Conservation (phyloP, 257 asterid genomes). For the Solanum dulcamara region DNA sequence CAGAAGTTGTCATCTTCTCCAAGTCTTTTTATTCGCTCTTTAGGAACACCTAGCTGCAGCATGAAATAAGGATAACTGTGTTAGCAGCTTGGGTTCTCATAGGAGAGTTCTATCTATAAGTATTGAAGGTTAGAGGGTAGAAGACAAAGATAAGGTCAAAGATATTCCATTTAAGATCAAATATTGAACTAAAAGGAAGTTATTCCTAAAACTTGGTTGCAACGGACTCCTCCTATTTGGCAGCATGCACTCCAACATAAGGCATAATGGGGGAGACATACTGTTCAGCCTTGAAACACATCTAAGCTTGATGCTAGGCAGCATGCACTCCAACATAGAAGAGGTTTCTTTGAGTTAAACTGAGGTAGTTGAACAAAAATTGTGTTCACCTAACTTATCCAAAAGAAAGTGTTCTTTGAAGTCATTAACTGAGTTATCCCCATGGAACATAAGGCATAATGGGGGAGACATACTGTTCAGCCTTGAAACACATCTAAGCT, state of each 20-base stretch:
- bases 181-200: background rate
- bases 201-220: background rate
- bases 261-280: background rate
- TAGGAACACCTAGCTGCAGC: conserved; percentile 71
- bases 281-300: background rate
- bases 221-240: background rate
- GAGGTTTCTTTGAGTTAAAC: background rate
- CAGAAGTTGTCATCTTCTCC: conserved; percentile 96
- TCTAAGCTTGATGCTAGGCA: background rate
- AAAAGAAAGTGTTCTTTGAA: background rate
- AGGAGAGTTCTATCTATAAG: background rate
- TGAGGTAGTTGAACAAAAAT: background rate
- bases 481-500: background rate
- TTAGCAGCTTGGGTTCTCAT: background rate
- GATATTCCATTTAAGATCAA: background rate
- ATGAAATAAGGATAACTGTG: conserved; percentile 6
- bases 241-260: background rate
- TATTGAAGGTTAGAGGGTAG: background rate
- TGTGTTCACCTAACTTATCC: background rate
- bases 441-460: background rate
- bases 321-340: background rate
- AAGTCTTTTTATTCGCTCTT: conserved; percentile 58
- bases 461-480: background rate
- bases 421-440: background rate
- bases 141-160: background rate